Conservation (phyloP, 2,329 filamentous ascomycete genomes). For the Ophiostoma himal-ulmi region DNA sequence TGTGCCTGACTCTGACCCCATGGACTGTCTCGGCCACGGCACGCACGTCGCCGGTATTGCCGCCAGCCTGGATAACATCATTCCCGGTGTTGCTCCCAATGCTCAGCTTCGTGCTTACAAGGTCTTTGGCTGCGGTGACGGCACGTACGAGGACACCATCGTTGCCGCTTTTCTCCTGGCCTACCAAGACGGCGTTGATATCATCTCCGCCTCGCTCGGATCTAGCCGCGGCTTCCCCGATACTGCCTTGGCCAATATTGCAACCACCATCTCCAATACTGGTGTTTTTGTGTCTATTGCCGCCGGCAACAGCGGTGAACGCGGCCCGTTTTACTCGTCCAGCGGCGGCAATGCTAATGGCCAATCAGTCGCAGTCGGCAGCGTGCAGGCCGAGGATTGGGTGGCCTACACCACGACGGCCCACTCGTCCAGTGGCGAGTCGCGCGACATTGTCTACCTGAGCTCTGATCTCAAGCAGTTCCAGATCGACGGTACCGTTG, state of each 20-base stretch:
- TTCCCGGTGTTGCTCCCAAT: constrained; percentile 29
- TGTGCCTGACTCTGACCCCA: constrained; percentile 6
- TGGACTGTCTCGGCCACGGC: constrained; percentile 15
- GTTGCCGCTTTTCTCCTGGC: constrained; percentile 36
- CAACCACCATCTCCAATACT: constrained; percentile 37
- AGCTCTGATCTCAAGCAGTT: not conserved
- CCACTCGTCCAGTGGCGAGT: not conserved
- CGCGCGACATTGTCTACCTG: not conserved
- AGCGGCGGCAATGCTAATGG: constrained; percentile 18
- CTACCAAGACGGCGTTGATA: constrained; percentile 36
- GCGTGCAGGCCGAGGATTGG: not conserved
- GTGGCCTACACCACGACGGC: not conserved
- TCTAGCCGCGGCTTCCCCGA: constrained; percentile 35
- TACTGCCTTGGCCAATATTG: constrained; percentile 37
- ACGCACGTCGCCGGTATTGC: constrained; percentile 16
- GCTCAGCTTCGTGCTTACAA: constrained; percentile 29
- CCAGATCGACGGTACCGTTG: not conserved
- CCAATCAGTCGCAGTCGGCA: not conserved
- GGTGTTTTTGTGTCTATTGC: constrained; percentile 39
- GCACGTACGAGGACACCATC: constrained; percentile 31
- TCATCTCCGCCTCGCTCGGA: constrained; percentile 35
- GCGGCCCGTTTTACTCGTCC: constrained; percentile 29
- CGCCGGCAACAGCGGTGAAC: constrained; percentile 38
- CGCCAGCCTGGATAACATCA: not conserved
- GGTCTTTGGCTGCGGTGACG: constrained; percentile 26